A percentile compares a stretch with the other conserved stretches of the same genome.
Evolutionary conservation across 305 asterid species (phyloP).

Genomic region (Caryopteris hybrid): DNA sequence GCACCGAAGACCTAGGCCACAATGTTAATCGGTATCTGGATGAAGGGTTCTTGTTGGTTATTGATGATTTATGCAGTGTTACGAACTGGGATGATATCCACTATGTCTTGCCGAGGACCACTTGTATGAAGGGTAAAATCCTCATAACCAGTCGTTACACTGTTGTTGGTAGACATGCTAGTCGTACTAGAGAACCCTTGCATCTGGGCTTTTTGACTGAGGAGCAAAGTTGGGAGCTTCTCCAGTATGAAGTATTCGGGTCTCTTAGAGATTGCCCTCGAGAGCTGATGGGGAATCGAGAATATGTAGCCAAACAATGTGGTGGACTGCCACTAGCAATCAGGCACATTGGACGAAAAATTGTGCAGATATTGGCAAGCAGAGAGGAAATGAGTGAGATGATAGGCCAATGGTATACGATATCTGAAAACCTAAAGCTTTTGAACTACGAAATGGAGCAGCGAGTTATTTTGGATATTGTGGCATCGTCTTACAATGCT

Average conservation of each 20-base stretch:
- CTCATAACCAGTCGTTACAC: constrained; percentile 23
- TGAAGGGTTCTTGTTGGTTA: constrained; percentile 24
- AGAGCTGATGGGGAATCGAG: constrained; percentile 7
- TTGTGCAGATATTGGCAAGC: not conserved
- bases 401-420: constrained; percentile 2
- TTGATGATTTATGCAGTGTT: constrained; percentile 33
- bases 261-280: not conserved
- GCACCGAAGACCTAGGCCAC: constrained; percentile 1
- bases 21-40: constrained; percentile 7
- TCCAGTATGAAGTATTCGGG: constrained; percentile 27
- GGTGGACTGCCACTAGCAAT: constrained; percentile 33
- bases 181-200: not conserved
- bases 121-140: constrained; percentile 6
- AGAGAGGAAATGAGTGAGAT: not conserved
- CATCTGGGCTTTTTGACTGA: constrained; percentile 13
- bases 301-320: constrained; percentile 21
- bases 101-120: constrained; percentile 9
- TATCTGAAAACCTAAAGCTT: not conserved
- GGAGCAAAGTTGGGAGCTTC: constrained; percentile 31
- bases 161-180: constrained; percentile 6
- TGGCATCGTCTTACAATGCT: constrained; percentile 12
- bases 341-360: constrained; percentile 34
- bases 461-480: not conserved
- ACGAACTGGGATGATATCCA: constrained; percentile 12
- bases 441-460: not conserved